phyloP scores from a whole-genome alignment of 306 rosid genomes.

The Styphnolobium japonicum region DNA sequence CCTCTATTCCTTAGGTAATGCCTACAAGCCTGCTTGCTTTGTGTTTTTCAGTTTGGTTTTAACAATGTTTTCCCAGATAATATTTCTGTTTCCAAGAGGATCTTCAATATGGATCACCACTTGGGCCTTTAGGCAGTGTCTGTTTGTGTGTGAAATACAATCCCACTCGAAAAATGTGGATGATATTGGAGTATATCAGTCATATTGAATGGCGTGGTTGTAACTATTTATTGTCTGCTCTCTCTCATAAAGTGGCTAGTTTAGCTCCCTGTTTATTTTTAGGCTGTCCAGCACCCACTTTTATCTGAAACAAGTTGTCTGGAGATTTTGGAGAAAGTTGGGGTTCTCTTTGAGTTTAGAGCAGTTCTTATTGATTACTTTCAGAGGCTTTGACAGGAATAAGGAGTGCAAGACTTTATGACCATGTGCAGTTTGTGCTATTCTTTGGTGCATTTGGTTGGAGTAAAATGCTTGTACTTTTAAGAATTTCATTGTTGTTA shows the following conservation, averaged over 20 bases:
- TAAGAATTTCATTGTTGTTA: neutral
- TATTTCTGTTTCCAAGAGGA: neutral
- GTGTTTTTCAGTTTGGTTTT: constrained; percentile 18
- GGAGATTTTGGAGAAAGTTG: neutral
- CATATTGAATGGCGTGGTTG: constrained; percentile 1
- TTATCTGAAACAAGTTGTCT: neutral
- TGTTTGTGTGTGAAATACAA: constrained; percentile 13
- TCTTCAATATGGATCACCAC: constrained; percentile 15
- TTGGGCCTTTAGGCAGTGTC: neutral
- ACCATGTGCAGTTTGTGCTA: neutral
- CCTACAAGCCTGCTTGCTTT: neutral
- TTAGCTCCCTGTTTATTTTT: neutral
- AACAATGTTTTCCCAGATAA: neutral
- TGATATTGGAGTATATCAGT: neutral
- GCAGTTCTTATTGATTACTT: neutral
- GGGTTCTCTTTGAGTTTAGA: neutral
- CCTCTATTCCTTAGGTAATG: neutral
- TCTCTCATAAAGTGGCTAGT: neutral
- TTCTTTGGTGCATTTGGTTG: neutral
- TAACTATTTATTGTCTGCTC: neutral
- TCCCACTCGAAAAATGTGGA: constrained; percentile 11
- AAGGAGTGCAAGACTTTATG: neutral
- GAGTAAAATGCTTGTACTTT: neutral
- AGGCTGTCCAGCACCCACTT: neutral
- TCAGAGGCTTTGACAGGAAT: neutral